Percentiles rank a stretch among this genome's conserved stretches.
These are phyloP conservation scores for Ricinus communis DNA, from an alignment of 345 rosid species.

Conservation along the genomic window DNA sequence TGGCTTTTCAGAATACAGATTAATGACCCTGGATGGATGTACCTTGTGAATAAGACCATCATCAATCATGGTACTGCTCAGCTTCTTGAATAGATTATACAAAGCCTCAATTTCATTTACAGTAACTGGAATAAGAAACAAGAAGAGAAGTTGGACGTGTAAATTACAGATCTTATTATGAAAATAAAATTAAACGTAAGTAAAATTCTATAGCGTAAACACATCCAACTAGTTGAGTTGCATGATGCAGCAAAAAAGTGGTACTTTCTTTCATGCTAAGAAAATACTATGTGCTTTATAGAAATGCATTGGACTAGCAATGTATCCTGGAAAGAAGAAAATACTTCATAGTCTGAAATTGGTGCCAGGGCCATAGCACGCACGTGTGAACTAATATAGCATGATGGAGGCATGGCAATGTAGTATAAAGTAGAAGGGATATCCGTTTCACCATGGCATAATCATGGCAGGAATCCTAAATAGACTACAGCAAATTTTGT, in stretches of 20 bases:
- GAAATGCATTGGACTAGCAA: no score
- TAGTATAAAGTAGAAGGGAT: no score
- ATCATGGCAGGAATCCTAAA: no score
- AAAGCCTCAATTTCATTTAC: constrained; percentile 78
- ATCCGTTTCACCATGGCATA: no score
- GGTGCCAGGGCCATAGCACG: not conserved
- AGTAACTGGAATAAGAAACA: constrained; percentile 45
- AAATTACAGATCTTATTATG: no score
- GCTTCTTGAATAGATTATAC: constrained; percentile 61
- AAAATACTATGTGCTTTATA: not conserved
- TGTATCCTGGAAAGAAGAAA: not conserved
- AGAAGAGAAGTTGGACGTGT: no score
- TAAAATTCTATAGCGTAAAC: not conserved
- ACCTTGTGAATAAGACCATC: constrained; percentile 69
- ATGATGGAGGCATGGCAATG: not conserved
- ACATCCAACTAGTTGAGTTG: not conserved
- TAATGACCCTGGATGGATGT: constrained; percentile 7
- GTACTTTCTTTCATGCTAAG: not conserved
- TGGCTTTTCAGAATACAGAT: not conserved
- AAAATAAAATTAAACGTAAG: not conserved
- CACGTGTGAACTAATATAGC: not conserved
- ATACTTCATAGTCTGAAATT: not conserved
- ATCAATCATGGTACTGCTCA: constrained; percentile 54
- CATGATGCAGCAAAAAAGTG: not conserved
- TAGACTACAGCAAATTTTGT: no score